Conservation (phyloP, 1,284 basidiomycete genomes). For the Sanghuangporus weigelae region DNA sequence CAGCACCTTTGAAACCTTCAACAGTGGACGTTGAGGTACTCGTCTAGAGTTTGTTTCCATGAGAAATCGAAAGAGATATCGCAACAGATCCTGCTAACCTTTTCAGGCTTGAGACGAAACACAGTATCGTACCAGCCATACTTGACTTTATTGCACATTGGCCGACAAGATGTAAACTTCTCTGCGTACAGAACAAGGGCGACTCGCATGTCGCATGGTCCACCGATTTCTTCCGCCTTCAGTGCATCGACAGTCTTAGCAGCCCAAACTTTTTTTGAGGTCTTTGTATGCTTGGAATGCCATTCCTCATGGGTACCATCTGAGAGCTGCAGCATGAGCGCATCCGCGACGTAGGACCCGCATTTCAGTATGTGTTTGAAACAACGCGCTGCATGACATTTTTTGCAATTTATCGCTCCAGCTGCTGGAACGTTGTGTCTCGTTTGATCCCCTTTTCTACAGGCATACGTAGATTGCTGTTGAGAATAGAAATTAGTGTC, state of each 20-base stretch:
- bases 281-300: slow-evolving; percentile 39
- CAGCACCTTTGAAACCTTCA: not conserved
- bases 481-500: not conserved
- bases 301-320: slow-evolving; percentile 32
- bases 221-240: slow-evolving; percentile 32
- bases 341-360: slow-evolving; percentile 48
- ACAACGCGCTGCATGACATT: slow-evolving; percentile 47
- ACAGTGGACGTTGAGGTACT: not conserved
- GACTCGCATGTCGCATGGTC: slow-evolving; percentile 28
- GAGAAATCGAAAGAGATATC: not conserved
- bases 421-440: slow-evolving; percentile 24
- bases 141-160: slow-evolving; percentile 3
- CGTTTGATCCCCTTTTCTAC: not conserved
- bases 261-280: slow-evolving; percentile 25
- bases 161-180: slow-evolving; percentile 37
- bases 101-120: not conserved
- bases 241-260: slow-evolving; percentile 22
- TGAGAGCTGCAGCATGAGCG: slow-evolving; percentile 31
- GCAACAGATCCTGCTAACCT: not conserved
- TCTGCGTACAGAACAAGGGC: slow-evolving; percentile 35
- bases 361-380: slow-evolving; percentile 44
- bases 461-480: not conserved
- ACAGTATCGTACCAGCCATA: slow-evolving; percentile 11
- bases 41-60: not conserved
- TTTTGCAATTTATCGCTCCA: slow-evolving; percentile 38